These are phyloP conservation scores for Carallia brachiata DNA, from an alignment of 345 rosid species.

Conservation along the genomic window DNA sequence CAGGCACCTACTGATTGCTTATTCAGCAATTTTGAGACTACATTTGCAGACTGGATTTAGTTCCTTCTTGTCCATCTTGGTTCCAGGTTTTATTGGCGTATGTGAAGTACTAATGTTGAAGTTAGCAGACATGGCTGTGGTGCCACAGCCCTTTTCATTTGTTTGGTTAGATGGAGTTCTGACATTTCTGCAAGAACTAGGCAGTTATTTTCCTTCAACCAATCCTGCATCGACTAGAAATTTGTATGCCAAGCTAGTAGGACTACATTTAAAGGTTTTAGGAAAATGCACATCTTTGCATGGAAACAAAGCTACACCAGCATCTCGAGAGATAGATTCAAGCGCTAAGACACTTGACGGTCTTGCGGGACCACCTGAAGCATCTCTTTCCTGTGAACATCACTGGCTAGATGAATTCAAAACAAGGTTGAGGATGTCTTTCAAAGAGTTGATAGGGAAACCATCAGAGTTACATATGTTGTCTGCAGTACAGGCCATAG, in stretches of 20 bases:
- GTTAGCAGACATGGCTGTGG: conserved; percentile 45
- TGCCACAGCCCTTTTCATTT: conserved; percentile 47
- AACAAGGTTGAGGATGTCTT: conserved; percentile 64
- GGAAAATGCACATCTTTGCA: conserved; percentile 84
- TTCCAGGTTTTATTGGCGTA: conserved; percentile 43
- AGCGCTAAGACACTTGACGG: conserved; percentile 44
- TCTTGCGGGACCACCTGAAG: conserved; percentile 30
- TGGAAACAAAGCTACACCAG: conserved; percentile 71
- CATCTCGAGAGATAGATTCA: conserved; percentile 69
- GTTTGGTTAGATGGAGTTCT: conserved; percentile 84
- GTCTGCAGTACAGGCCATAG: conserved; percentile 66
- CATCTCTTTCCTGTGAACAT: conserved; percentile 32
- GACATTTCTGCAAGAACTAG: conserved; percentile 73
- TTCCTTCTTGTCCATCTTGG: conserved; percentile 40
- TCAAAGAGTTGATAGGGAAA: conserved; percentile 54
- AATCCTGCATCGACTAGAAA: conserved; percentile 40
- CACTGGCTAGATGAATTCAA: conserved; percentile 61
- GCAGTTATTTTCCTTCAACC: conserved; percentile 47
- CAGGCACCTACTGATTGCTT: conserved; percentile 69
- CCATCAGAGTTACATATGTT: conserved; percentile 62
- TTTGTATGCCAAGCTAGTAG: conserved; percentile 54
- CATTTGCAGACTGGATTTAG: conserved; percentile 43
- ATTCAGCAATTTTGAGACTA: conserved; percentile 67
- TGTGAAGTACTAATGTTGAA: conserved; percentile 55
- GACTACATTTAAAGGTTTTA: conserved; percentile 63